Percentiles rank a stretch among this genome's conserved stretches.
Evolutionary conservation across 352 stramenopile genomes (phyloP).

Genomic region (Salisapilia sapeloensis): DNA sequence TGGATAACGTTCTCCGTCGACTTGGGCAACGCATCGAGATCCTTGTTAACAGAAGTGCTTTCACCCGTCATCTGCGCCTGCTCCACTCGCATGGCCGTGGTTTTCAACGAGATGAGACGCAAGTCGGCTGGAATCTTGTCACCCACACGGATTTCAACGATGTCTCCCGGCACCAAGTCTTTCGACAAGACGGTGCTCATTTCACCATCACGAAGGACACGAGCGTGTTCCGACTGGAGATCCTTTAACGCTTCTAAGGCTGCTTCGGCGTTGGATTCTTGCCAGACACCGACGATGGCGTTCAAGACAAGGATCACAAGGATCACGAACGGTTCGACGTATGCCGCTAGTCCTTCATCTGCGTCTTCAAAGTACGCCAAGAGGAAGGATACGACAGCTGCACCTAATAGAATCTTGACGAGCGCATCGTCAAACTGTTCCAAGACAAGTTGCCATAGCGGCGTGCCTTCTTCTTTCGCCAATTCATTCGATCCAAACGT

Average conservation of each 20-base stretch:
- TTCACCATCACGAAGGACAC: conserved; percentile 74
- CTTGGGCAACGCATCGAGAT: conserved; percentile 52
- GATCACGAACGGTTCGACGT: conserved; percentile 96
- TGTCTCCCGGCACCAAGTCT: conserved; percentile 93
- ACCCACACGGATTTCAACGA: conserved; percentile 92
- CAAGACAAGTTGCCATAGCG: conserved; percentile 89
- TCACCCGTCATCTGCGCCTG: conserved; percentile 96
- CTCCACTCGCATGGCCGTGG: conserved; percentile 87
- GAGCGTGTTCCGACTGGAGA: conserved; percentile 86
- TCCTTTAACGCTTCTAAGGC: conserved; percentile 92
- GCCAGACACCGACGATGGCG: conserved; percentile 93
- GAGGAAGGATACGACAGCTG: conserved; percentile 88
- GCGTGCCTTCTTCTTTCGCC: conserved; percentile 78
- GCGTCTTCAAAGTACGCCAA: conserved; percentile 87
- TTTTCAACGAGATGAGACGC: conserved; percentile 90
- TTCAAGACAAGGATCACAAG: conserved; percentile 94
- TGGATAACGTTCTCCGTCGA: conserved; percentile 74
- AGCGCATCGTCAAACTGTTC: conserved; percentile 99
- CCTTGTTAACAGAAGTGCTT: conserved; percentile 86
- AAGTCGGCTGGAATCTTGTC: conserved; percentile 96
- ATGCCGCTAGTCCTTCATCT: conserved; percentile 72
- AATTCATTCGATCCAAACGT: conserved; percentile 76
- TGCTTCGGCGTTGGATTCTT: conserved; percentile 88
- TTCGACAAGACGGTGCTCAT: conserved; percentile 72
- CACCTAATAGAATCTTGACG: conserved; percentile 95